Evolutionary conservation across 768 basidiomycete species (phyloP), one percentile per base, ranked within the genome.

Genomic region (Kwoniella dendrophila): DNA sequence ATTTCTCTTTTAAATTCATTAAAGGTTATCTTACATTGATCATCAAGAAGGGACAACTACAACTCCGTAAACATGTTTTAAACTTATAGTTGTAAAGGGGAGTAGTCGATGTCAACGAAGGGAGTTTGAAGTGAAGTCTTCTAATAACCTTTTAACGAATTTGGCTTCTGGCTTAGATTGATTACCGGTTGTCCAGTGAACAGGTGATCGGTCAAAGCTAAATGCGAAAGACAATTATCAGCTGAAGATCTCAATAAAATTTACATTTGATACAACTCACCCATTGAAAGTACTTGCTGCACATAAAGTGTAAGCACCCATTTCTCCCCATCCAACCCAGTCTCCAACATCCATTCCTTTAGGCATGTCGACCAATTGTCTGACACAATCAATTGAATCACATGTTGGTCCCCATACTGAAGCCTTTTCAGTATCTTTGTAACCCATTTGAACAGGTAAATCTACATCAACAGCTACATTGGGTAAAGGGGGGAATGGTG

Each of bases 261-360:
- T 20, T 24, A 20, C 10, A 33, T 11, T 24, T 16, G 26, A 8
- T 4, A 18, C 7, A 30, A 62, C 67, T 61, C 40, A 75, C 56
- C 91, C 92, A 74, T 94, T 95, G 83, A 97, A 97, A 81, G 88
- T 88, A 80, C 90, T 92, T 55, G 96, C 92, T 0, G 96, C 96
- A 75, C 93, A 96, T 62, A 92, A 82, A n/a, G 96, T 98, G 81
- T 99, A 99, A 32, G 96, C 96, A 30, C 96, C 96, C 96, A 99
- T 98, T 76, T 91, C 88, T 59, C 88, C 87, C 81, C 94, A 99
- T n/a, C 89, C 90, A 18, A 99, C 85, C 96, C 96, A 99, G 78
- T 99, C 96, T 6, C 96, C 96, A 6, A 96, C 92, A 62, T 85
- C 83, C 55, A 98, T 83, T 1, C 83, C 84, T 30, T 80, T 80